phyloP scores from a whole-genome alignment of 2,329 filamentous ascomycete species.

The Septoria petroselini region DNA sequence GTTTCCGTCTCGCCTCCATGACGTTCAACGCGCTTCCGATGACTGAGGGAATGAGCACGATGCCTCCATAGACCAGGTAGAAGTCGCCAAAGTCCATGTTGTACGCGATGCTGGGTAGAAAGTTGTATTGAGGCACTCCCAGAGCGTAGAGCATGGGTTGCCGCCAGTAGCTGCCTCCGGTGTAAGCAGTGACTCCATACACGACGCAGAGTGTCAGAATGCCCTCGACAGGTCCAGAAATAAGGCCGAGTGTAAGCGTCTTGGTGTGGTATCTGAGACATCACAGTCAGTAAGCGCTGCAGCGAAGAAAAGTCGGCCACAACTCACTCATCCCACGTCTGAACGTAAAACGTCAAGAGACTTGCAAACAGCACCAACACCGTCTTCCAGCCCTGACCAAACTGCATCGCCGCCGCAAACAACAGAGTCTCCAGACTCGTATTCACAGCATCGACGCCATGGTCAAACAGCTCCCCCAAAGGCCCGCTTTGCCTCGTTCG shows the following conservation, averaged over 20 bases:
- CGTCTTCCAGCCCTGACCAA: conserved; percentile 89
- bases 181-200: conserved; percentile 77
- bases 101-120: conserved; percentile 70
- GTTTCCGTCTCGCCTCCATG: conserved; percentile 71
- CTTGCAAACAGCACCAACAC: conserved; percentile 78
- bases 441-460: conserved; percentile 94
- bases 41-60: conserved; percentile 84
- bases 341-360: conserved; percentile 55
- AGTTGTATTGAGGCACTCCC: conserved; percentile 60
- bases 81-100: conserved; percentile 83
- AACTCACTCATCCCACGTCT: conserved; percentile 7
- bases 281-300: conserved; percentile 52
- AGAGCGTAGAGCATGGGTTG: conserved; percentile 71
- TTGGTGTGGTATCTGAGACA: conserved; percentile 85
- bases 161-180: conserved; percentile 91
- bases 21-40: conserved; percentile 76
- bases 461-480: conserved; percentile 93
- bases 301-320: conserved; percentile 89
- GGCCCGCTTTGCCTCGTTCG: conserved; percentile 90
- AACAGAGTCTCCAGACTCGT: conserved; percentile 90
- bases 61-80: conserved; percentile 81
- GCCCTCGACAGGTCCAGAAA: conserved; percentile 94
- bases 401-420: conserved; percentile 87
- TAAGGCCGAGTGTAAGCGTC: conserved; percentile 82
- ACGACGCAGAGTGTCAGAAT: conserved; percentile 79